Percentiles rank a stretch among this genome's conserved stretches.
Conservation (phyloP, 2,329 filamentous ascomycete genomes). For the Amauroascus niger region DNA sequence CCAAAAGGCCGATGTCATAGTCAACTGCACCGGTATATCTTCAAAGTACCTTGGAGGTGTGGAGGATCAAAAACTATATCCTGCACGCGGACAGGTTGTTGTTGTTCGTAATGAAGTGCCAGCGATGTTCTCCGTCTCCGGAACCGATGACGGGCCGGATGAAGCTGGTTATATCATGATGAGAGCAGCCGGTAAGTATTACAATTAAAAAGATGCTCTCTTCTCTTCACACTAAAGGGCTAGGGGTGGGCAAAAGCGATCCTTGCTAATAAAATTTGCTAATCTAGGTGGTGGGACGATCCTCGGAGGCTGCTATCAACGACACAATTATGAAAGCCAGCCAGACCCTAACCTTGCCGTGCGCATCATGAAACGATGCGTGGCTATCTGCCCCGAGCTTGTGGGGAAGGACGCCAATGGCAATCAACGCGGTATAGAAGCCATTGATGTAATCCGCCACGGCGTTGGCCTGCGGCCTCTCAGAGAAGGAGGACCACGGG, state of each 20-base stretch:
- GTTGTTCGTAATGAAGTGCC: slow-evolving; percentile 69
- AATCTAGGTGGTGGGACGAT: slow-evolving; percentile 63
- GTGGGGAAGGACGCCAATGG: slow-evolving; percentile 42
- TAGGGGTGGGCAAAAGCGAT: neutral
- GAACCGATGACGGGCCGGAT: slow-evolving; percentile 61
- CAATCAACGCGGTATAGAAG: slow-evolving; percentile 50
- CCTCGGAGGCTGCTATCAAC: slow-evolving; percentile 75
- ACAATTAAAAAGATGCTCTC: neutral
- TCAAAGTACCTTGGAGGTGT: slow-evolving; percentile 72
- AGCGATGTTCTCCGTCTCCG: slow-evolving; percentile 59
- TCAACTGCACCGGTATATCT: slow-evolving; percentile 79
- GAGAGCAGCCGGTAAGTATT: slow-evolving; percentile 45
- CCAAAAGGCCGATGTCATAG: slow-evolving; percentile 53
- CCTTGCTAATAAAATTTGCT: slow-evolving; percentile 8
- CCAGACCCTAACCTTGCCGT: slow-evolving; percentile 69
- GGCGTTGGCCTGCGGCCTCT: slow-evolving; percentile 72
- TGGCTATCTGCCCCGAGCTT: slow-evolving; percentile 30
- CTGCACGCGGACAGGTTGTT: slow-evolving; percentile 73
- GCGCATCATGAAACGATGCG: slow-evolving; percentile 67
- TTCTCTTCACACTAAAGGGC: neutral
- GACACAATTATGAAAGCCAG: slow-evolving; percentile 66
- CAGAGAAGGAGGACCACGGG: slow-evolving; percentile 60
- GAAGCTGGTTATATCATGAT: slow-evolving; percentile 77
- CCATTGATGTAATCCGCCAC: slow-evolving; percentile 66
- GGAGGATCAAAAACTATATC: slow-evolving; percentile 60